Evolutionary conservation across 768 basidiomycete species (phyloP).

Genomic region (Leccinellum rugosiceps): DNA sequence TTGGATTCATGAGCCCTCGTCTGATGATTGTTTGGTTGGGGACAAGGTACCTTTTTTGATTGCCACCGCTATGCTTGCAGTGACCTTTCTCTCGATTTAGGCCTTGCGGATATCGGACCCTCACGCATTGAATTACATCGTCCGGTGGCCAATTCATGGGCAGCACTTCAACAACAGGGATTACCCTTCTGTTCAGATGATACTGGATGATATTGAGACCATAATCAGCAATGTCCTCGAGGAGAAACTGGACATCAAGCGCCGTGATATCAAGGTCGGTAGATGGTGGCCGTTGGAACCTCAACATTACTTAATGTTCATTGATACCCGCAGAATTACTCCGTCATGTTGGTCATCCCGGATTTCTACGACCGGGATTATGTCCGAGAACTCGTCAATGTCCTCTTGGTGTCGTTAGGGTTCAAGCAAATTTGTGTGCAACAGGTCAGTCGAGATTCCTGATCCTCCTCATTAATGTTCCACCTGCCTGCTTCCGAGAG

Average conservation of each 20-base stretch:
- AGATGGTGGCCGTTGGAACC: background rate
- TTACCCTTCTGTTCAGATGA: slow-evolving; percentile 66
- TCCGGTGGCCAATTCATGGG: slow-evolving; percentile 82
- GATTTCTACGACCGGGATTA: slow-evolving; percentile 88
- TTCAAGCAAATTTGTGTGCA: slow-evolving; percentile 93
- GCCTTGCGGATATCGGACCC: slow-evolving; percentile 73
- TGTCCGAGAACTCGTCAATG: slow-evolving; percentile 70
- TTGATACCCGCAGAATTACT: slow-evolving; percentile 60
- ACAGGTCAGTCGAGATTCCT: slow-evolving; percentile 59
- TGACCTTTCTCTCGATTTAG: slow-evolving; percentile 36
- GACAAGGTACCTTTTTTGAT: slow-evolving; percentile 49
- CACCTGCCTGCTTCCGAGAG: no score
- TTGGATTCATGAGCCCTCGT: slow-evolving; percentile 65
- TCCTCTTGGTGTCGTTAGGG: slow-evolving; percentile 75
- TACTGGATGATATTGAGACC: slow-evolving; percentile 74
- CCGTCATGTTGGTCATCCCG: slow-evolving; percentile 84
- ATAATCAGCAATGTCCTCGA: slow-evolving; percentile 63
- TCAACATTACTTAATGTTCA: background rate
- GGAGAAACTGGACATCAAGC: slow-evolving; percentile 54
- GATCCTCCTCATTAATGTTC: background rate
- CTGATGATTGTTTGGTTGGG: slow-evolving; percentile 58
- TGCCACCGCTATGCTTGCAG: background rate
- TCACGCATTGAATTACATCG: slow-evolving; percentile 58
- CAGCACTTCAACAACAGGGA: slow-evolving; percentile 78
- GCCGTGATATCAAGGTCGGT: slow-evolving; percentile 58